Percentiles rank a stretch among this genome's conserved stretches.
Conservation (phyloP, 345 rosid species). For the Brassica rapa region DNA sequence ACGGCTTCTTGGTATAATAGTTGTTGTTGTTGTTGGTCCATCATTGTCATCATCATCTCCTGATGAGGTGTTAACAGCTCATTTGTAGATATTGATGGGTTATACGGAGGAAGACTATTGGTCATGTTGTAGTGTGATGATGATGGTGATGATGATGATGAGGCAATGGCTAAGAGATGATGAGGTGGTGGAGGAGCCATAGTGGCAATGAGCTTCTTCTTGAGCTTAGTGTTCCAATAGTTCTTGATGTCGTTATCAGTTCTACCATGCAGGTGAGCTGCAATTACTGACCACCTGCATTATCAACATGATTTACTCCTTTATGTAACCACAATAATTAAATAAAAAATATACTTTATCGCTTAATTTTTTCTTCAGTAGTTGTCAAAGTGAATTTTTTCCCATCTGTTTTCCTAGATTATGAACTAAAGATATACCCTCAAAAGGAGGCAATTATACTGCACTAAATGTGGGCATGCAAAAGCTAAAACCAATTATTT, state of each 20-base stretch:
- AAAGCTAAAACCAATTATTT: conserved; percentile 13
- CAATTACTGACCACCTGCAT: conserved; percentile 84
- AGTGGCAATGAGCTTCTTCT: conserved; percentile 66
- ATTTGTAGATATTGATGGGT: conserved; percentile 46
- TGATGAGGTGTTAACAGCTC: conserved; percentile 39
- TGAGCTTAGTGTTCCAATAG: conserved; percentile 93
- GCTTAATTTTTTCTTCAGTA: background rate
- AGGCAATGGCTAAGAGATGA: conserved; percentile 30
- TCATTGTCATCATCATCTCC: conserved; percentile 44
- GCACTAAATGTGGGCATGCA: conserved; percentile 36
- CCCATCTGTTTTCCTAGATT: background rate
- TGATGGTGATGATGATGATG: conserved; percentile 38
- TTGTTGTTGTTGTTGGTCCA: conserved; percentile 40
- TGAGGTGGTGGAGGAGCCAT: conserved; percentile 38
- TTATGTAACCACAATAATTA: conserved; percentile 1
- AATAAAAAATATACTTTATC: background rate
- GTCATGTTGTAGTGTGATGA: conserved; percentile 40
- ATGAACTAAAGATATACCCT: conserved; percentile 38
- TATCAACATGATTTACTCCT: background rate
- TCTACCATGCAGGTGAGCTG: conserved; percentile 86
- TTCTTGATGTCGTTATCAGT: conserved; percentile 92
- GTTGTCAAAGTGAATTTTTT: conserved; percentile 19
- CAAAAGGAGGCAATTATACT: conserved; percentile 40
- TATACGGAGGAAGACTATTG: conserved; percentile 28
- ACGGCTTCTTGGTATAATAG: conserved; percentile 37